Percentiles rank a stretch among this genome's conserved stretches.
These are phyloP conservation scores for Globisporangium paddicum DNA, from an alignment of 352 stramenopile species.

Conservation along the genomic window DNA sequence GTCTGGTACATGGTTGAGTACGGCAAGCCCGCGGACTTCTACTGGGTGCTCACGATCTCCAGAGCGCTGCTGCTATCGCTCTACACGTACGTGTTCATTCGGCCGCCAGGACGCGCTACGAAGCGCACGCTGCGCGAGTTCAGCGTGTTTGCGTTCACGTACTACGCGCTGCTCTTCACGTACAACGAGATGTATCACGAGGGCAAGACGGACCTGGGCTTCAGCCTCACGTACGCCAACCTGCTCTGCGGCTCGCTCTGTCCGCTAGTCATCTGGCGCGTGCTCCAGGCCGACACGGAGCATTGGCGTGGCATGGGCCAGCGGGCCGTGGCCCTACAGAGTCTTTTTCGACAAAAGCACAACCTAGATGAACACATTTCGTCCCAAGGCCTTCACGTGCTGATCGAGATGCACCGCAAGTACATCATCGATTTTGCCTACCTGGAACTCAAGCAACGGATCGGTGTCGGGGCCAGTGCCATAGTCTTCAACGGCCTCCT, in stretches of 20 bases:
- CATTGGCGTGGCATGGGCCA: constrained; percentile 42
- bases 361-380: constrained; percentile 37
- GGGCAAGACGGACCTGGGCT: constrained; percentile 14
- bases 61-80: constrained; percentile 15
- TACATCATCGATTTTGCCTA: constrained; percentile 73
- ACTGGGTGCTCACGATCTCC: too few species aligned
- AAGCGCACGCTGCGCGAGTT: constrained; percentile 1
- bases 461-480: constrained; percentile 43
- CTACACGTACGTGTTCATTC: constrained; percentile 21
- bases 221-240: constrained; percentile 27
- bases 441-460: constrained; percentile 42
- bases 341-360: constrained; percentile 22
- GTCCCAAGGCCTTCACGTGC: constrained; percentile 50
- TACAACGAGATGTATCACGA: constrained; percentile 32
- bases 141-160: constrained; percentile 5
- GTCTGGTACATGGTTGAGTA: too few species aligned
- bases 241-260: constrained; percentile 19
- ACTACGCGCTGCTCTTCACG: constrained; percentile 28
- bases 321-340: constrained; percentile 25
- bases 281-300: constrained; percentile 43
- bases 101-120: not conserved
- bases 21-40: too few species aligned
- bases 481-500: constrained; percentile 49
- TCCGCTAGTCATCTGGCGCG: constrained; percentile 34
- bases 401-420: constrained; percentile 73